Evolutionary conservation across 768 basidiomycete genomes (phyloP), one percentile per base, ranked within the genome.

Genomic region (Cystobasidium onofrii): DNA sequence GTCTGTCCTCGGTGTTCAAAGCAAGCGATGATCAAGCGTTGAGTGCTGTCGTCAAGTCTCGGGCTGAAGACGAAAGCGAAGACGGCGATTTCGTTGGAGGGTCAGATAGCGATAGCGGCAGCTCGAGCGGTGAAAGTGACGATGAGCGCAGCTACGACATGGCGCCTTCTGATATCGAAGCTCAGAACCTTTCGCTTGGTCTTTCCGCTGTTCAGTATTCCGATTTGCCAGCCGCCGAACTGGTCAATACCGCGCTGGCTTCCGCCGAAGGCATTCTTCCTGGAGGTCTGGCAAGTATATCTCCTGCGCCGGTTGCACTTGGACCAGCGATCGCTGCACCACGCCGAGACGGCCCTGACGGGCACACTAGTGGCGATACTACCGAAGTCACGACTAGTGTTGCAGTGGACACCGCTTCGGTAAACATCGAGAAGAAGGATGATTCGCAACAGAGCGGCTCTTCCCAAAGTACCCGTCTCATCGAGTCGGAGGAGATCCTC

Each of bases 351-450:
- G n/a, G n/a, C n/a, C n/a, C n/a, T n/a, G n/a, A n/a, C n/a, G n/a
- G n/a, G n/a, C n/a, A 71, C 39, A 60, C 69, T 12, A 41, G 18
- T 27, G 69, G 69, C 25, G 69, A 71, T 25, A 71, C 69, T 9
- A 71, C 69, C 6, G 69, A 57, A 71, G 34, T 60, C 31, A 71
- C 69, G 17, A 46, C 54, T 4, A 71, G 33, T 27, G 23, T 44
- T 29, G 29, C 69, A 12, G 36, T n/a, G 15, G n/a, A 60, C 1
- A 23, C 13, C 12, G 4, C 65, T 10, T 25, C 23, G 44, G 46
- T 33, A 10, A 10, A 4, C 4, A 29, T 20, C 31, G 27, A 27
- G 44, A 67, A 36, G 15, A 67, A 31, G 27, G 7, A 13, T 36
- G 63, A 46, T 2, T 64, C 63, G 6, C 63, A 64, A 25, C 39